Percentiles rank a stretch among this genome's conserved stretches.
phyloP scores from a whole-genome alignment of 202 grass and related monocot genomes.

The Musa balbisiana region DNA sequence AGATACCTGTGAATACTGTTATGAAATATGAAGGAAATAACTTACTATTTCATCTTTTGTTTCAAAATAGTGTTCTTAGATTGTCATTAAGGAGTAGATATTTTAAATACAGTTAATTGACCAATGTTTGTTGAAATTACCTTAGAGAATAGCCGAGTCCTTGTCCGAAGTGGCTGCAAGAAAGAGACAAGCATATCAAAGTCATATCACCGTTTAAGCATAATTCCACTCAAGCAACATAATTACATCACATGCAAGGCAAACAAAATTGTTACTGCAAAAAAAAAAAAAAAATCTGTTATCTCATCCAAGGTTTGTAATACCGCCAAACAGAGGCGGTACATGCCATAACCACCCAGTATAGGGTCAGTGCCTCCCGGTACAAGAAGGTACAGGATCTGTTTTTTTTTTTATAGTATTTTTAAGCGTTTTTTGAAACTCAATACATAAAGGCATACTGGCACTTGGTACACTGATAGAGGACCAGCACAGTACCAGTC shows the following conservation, averaged over 20 bases:
- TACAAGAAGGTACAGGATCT: no score
- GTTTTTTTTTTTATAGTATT: no score
- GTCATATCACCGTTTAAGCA: background rate
- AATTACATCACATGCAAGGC: background rate
- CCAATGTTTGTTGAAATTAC: constrained; percentile 19
- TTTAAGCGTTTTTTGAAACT: no score
- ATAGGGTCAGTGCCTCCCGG: no score
- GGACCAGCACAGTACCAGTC: no score
- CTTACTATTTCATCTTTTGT: no score
- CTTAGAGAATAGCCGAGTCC: constrained; percentile 68
- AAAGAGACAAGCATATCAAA: constrained; percentile 28
- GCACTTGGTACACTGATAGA: no score
- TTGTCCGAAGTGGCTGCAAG: constrained; percentile 69
- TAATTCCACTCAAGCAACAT: background rate
- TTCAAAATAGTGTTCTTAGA: background rate
- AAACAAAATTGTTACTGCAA: background rate
- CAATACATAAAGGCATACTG: no score
- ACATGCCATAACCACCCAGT: no score
- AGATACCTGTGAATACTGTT: no score
- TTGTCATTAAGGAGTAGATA: background rate
- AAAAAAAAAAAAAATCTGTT: background rate
- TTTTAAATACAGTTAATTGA: background rate
- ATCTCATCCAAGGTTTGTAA: background rate
- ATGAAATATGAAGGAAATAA: background rate
- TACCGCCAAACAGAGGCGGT: no score